These are phyloP conservation scores for Hymenoscyphus salicellus DNA, from an alignment of 2,329 filamentous ascomycete genomes.

Conservation along the genomic window DNA sequence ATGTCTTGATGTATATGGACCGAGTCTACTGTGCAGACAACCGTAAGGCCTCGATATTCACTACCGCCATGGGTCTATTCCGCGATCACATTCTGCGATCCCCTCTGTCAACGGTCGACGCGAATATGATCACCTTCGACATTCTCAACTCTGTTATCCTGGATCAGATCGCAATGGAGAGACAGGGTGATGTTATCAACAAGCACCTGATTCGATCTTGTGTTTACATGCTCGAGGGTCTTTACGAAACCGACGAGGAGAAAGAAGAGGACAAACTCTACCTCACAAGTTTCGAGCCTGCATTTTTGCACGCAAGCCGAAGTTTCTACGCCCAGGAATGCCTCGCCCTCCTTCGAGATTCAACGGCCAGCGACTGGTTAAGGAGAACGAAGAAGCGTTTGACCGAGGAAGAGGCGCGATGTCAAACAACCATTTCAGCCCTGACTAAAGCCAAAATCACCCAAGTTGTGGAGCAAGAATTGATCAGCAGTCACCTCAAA, in stretches of 20 bases:
- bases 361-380: conserved; percentile 80
- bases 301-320: conserved; percentile 68
- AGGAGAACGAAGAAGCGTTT: conserved; percentile 71
- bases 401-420: conserved; percentile 76
- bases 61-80: conserved; percentile 81
- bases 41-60: conserved; percentile 74
- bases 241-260: conserved; percentile 80
- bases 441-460: conserved; percentile 71
- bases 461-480: conserved; percentile 72
- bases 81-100: conserved; percentile 78
- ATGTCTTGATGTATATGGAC: conserved; percentile 97
- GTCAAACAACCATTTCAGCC: conserved; percentile 74
- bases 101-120: conserved; percentile 44
- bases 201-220: conserved; percentile 77
- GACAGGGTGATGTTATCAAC: conserved; percentile 85
- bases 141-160: conserved; percentile 79
- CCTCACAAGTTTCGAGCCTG: conserved; percentile 74
- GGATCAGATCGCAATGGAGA: conserved; percentile 89
- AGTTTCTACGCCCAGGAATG: conserved; percentile 76
- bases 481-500: conserved; percentile 73
- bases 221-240: conserved; percentile 81
- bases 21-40: conserved; percentile 75
- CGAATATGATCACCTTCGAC: conserved; percentile 57
- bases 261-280: conserved; percentile 79
- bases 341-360: conserved; percentile 68